Percentiles rank a stretch among this genome's conserved stretches.
These are phyloP conservation scores for Fusarium sambucinum DNA, from an alignment of 2,329 filamentous ascomycete species.

Conservation along the genomic window DNA sequence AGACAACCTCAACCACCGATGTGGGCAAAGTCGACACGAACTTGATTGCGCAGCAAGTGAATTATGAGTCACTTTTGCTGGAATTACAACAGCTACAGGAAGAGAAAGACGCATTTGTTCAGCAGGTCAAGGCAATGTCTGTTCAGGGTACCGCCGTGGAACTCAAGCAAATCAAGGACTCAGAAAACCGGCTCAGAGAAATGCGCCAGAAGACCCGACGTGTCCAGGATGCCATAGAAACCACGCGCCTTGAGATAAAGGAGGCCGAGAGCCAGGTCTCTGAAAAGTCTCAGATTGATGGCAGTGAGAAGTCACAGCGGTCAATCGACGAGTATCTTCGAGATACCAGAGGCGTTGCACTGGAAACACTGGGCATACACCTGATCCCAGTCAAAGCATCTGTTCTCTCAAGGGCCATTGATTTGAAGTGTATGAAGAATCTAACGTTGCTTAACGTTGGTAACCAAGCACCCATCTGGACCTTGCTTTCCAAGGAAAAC, in stretches of 20 bases:
- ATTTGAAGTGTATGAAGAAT: slow-evolving; percentile 66
- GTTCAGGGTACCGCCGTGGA: slow-evolving; percentile 41
- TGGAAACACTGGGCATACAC: slow-evolving; percentile 67
- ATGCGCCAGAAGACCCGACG: slow-evolving; percentile 52
- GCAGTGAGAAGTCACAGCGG: slow-evolving; percentile 38
- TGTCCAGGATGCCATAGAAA: slow-evolving; percentile 52
- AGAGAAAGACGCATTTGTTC: slow-evolving; percentile 47
- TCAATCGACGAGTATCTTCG: slow-evolving; percentile 66
- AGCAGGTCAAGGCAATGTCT: slow-evolving; percentile 50
- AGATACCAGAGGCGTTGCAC: slow-evolving; percentile 67
- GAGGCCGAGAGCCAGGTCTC: slow-evolving; percentile 48
- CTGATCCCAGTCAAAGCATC: slow-evolving; percentile 71
- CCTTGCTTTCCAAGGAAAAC: slow-evolving; percentile 66
- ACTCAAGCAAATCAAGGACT: slow-evolving; percentile 45
- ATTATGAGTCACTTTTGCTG: slow-evolving; percentile 51
- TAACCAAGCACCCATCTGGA: slow-evolving; percentile 71
- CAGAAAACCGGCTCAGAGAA: slow-evolving; percentile 46
- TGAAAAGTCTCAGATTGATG: slow-evolving; percentile 33
- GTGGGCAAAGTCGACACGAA: slow-evolving; percentile 28
- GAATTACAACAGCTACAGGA: slow-evolving; percentile 52
- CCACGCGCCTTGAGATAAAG: slow-evolving; percentile 54
- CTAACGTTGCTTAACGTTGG: slow-evolving; percentile 74
- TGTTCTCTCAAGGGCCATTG: slow-evolving; percentile 67
- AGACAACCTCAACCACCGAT: neutral
- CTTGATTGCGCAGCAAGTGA: slow-evolving; percentile 50